Conservation (phyloP, 495 filamentous ascomycete species). For the Tuber melanosporum region DNA sequence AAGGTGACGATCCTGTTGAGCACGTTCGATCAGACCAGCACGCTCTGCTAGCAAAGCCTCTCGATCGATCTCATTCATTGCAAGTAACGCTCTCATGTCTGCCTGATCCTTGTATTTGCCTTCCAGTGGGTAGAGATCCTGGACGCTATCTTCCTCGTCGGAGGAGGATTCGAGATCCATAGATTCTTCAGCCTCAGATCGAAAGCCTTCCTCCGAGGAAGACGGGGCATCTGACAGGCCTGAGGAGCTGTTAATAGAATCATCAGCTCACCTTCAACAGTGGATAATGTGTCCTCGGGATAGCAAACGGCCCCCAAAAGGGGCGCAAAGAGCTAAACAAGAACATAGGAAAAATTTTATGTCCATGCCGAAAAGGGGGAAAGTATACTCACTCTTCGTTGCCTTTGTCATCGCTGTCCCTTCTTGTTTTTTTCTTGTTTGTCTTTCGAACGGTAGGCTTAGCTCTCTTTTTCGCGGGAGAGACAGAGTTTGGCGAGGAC, state of each 20-base stretch:
- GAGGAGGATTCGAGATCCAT: constrained; percentile 49
- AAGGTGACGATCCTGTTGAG: constrained; percentile 76
- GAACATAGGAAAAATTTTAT: background rate
- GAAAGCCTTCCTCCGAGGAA: constrained; percentile 83
- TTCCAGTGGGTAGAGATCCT: constrained; percentile 77
- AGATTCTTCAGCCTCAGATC: constrained; percentile 62
- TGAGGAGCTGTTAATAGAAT: constrained; percentile 59
- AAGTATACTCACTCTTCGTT: constrained; percentile 25
- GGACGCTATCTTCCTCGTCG: constrained; percentile 50
- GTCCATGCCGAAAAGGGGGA: background rate
- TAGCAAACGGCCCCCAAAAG: background rate
- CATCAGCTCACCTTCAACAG: constrained; percentile 36
- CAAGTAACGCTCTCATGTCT: constrained; percentile 77
- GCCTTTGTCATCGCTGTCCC: constrained; percentile 25
- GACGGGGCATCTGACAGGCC: constrained; percentile 65
- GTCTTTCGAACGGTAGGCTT: constrained; percentile 21
- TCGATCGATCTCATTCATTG: constrained; percentile 80
- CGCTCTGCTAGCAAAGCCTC: constrained; percentile 86
- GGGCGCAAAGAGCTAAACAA: background rate
- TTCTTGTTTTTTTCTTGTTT: constrained; percentile 25
- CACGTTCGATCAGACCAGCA: constrained; percentile 68
- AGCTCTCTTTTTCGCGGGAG: constrained; percentile 32
- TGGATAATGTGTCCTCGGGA: background rate
- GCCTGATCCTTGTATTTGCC: constrained; percentile 71
- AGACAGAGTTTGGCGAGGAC: constrained; percentile 22